Evolutionary conservation across 441 rosid genomes (phyloP).

Genomic region (Macaranga tanarius): DNA sequence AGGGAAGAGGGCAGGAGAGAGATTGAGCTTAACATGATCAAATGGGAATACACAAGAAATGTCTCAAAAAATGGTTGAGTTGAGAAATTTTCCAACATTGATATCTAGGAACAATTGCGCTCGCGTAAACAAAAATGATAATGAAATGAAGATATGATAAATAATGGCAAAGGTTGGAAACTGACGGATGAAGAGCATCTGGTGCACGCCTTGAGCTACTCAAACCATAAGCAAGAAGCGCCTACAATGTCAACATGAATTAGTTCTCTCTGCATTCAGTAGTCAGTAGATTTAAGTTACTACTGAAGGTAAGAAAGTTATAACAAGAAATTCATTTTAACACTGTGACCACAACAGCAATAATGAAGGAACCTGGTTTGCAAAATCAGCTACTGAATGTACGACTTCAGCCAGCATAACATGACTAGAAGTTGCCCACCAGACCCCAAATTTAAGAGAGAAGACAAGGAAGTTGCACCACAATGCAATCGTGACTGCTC

Average conservation of each 20-base stretch:
- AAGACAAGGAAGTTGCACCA: conserved; percentile 98
- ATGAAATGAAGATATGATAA: background rate
- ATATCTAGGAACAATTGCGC: conserved; percentile 1
- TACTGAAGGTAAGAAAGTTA: conserved; percentile 2
- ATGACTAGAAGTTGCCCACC: conserved; percentile 89
- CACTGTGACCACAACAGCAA: background rate
- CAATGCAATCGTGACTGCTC: conserved; percentile 94
- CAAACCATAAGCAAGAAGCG: conserved; percentile 96
- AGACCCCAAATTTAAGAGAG: conserved; percentile 92
- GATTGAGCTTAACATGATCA: background rate
- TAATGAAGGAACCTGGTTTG: conserved; percentile 70
- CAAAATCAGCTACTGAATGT: conserved; percentile 93
- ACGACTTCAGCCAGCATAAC: conserved; percentile 94
- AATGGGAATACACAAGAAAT: background rate
- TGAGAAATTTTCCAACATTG: background rate
- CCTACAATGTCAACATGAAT: conserved; percentile 57
- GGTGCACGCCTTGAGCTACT: conserved; percentile 99
- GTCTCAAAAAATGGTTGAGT: background rate
- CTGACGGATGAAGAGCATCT: conserved; percentile 98
- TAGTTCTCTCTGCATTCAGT: conserved; percentile 36
- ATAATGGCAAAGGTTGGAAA: conserved; percentile 13
- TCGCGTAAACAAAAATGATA: background rate
- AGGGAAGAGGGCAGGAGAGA: background rate
- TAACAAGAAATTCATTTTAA: background rate
- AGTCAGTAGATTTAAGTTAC: conserved; percentile 18